Evolutionary conservation across 139 green algal species (phyloP), one percentile per base, ranked within the genome.

Genomic region (Picochlorum sp.): DNA sequence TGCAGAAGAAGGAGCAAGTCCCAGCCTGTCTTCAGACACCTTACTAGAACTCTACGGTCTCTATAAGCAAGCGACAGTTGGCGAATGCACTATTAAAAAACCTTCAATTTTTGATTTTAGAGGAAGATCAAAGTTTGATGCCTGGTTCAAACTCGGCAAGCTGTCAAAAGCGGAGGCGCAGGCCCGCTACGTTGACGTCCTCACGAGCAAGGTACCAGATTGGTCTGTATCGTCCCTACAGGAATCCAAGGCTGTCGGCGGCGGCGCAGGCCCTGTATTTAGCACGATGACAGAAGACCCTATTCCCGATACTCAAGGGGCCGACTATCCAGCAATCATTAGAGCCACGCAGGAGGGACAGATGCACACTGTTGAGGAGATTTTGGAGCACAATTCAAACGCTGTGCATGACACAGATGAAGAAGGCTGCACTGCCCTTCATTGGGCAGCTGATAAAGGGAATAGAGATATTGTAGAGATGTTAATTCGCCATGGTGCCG

Each of bases 31-130:
- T 41, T 41, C 34, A 41, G 34, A 41, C 34, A 41, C 34, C 13
- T 61, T 82, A 20, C 52, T 84, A 34, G 20, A 56, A 13, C 66
- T 84, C 5, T 84, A 84, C 16, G 78, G 76, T 2, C 54, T 84
- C 37, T 84, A 76, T 59, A 84, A 84, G 68, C 70, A 82, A 64
- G 78, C 67, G 2, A 82, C 77, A 4, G 63, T 28, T 26, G 76
- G 78, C 8, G 38, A 54, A 7, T 85, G 77, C 68, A 56, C 15
- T n/a, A 46, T 51, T 4, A 21, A 34, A 41, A 82, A 79, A 51
- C 78, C 78, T 20, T 52, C 45, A 13, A 71, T 84, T 14, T 77
- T 81, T 38, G 67, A 85, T 32, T 38, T 66, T 18, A 71, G 58
- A 6, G 77, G 62, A 8, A 21, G 69, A 8, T 38, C 64, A 20